A percentile compares a stretch with the other conserved stretches of the same genome.
Evolutionary conservation across 2,329 filamentous ascomycete species (phyloP).

Genomic region (Cytospora mali): DNA sequence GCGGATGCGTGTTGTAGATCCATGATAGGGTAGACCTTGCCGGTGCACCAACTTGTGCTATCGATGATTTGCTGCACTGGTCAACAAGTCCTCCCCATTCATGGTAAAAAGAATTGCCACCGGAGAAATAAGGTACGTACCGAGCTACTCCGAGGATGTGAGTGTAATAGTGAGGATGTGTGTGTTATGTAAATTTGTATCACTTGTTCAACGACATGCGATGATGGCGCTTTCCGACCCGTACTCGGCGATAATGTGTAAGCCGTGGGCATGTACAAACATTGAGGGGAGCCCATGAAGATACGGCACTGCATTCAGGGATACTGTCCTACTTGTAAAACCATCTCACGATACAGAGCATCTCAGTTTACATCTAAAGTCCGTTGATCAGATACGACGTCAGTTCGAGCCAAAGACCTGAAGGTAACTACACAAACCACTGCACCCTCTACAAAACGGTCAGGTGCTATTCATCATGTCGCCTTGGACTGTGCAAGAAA

Average conservation of each 20-base stretch:
- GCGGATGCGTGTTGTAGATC: not conserved
- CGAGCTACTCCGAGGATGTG: not conserved
- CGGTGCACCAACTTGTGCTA: not conserved
- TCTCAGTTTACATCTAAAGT: not conserved
- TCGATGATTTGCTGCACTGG: not conserved
- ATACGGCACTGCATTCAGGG: not conserved
- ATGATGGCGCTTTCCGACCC: not conserved
- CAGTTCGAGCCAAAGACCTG: not conserved
- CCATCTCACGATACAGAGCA: not conserved
- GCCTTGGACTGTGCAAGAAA: constrained; percentile 5
- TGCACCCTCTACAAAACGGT: not conserved
- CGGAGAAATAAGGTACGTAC: constrained; percentile 3
- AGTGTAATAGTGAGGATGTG: not conserved
- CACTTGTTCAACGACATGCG: not conserved
- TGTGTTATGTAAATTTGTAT: constrained; percentile 3
- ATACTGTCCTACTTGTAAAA: not conserved
- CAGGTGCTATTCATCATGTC: not conserved
- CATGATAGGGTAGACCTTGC: not conserved
- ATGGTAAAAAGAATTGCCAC: not conserved
- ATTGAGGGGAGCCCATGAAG: not conserved
- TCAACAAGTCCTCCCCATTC: constrained; percentile 2
- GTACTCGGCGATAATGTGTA: not conserved
- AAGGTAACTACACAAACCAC: not conserved
- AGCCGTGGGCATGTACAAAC: not conserved
- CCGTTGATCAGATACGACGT: not conserved